Percentiles rank a stretch among this genome's conserved stretches.
phyloP scores from a whole-genome alignment of 495 filamentous ascomycete genomes.

The Annulohypoxylon maeteangense region DNA sequence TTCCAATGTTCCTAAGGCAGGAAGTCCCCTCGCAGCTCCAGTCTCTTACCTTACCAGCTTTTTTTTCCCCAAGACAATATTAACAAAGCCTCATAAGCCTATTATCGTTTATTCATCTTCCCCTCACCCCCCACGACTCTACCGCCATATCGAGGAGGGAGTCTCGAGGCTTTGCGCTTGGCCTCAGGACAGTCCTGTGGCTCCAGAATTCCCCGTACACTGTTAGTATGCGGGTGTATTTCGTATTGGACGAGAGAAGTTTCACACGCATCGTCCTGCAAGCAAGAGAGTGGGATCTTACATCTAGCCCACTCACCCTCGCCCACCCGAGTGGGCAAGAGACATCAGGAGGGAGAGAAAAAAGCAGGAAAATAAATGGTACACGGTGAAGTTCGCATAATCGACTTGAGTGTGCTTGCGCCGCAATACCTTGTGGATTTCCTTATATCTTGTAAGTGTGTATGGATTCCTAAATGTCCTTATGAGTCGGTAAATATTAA shows the following conservation, averaged over 20 bases:
- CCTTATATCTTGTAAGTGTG: constrained; percentile 11
- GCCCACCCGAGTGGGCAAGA: neutral
- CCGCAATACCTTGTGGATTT: neutral
- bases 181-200: constrained; percentile 26
- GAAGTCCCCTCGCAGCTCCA: constrained; percentile 42
- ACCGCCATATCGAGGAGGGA: constrained; percentile 34
- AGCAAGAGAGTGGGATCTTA: constrained; percentile 32
- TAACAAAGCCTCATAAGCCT: constrained; percentile 55
- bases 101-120: constrained; percentile 25
- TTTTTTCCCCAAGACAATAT: constrained; percentile 46
- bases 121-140: constrained; percentile 22
- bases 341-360: constrained; percentile 16
- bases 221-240: constrained; percentile 6
- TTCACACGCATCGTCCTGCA: constrained; percentile 34
- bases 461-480: constrained; percentile 5
- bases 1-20: constrained; percentile 11
- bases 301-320: constrained; percentile 15
- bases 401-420: constrained; percentile 7
- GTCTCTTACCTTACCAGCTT: constrained; percentile 49
- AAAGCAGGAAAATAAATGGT: neutral
- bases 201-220: constrained; percentile 10
- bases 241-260: constrained; percentile 35
- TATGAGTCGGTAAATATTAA: constrained; percentile 15
- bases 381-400: constrained; percentile 10
- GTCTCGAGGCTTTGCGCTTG: constrained; percentile 38